Base-by-base conservation (phyloP, 164 flowering plant genomes). In the Cinnamomum chago region DNA sequence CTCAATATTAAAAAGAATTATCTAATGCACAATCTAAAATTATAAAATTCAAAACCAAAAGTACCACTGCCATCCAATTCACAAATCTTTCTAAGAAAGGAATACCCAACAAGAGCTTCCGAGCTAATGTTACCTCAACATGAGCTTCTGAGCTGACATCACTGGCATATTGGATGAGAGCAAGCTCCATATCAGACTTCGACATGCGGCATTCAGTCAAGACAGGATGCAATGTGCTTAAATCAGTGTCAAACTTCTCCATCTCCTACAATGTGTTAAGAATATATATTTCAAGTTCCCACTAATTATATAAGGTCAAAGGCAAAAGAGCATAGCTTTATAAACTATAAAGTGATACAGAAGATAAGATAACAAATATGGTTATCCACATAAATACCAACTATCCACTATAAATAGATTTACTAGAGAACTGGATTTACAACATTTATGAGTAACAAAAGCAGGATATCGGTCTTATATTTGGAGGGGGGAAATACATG, bases 101-200 rank as follows among this genome's bases (percentile, higher is more conserved):
- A 30, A 3, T 30, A 30, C 35, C 35, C 35, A 30, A 30, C 35
- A 4, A 30, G 35, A 30, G 35, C 35, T 30, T 30, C 35, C 5
- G 6, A 30, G 35, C 35, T 30, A 30, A 27, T 11, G 33, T 72
- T 81, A 95, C 98, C 97, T 90, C 88, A 65, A 92, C 79, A 83
- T 95, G 98, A 81, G 98, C 98, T 84, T 91, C 97, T 73, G 97
- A 95, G 83, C 98, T 94, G 81, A 92, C 87, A 79, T 91, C 92
- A 78, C 90, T 95, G 25, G 97, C 97, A 88, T 82, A 92, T 81
- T 92, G 94, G 75, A 95, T 91, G 66, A 92, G 81, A 70, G 86
- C 83, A 84, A 95, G 92, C 85, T 95, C 98, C 83, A 90, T 22
- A 9, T 80, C 84, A 27, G 95, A 85, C 85, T 92, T 95, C 15